These are phyloP conservation scores for Xylariaceae sp. DNA, from an alignment of 2,329 filamentous ascomycete genomes.

Conservation along the genomic window DNA sequence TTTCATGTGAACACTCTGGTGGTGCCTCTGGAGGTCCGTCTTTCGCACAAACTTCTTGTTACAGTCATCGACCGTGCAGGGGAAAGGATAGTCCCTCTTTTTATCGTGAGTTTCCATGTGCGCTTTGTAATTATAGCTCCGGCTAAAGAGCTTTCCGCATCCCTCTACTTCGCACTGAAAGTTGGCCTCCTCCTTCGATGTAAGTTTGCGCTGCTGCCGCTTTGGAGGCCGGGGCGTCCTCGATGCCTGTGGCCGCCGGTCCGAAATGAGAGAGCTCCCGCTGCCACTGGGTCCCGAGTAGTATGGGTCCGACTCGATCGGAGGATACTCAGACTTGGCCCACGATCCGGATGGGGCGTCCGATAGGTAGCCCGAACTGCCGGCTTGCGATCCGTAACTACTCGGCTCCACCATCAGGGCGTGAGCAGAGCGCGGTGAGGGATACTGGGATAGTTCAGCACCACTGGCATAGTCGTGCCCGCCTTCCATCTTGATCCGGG, in stretches of 20 bases:
- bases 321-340: constrained; percentile 47
- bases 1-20: constrained; percentile 75
- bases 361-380: constrained; percentile 46
- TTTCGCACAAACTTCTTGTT: constrained; percentile 79
- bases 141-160: constrained; percentile 80
- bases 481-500: constrained; percentile 49
- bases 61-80: constrained; percentile 70
- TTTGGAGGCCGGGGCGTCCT: constrained; percentile 42
- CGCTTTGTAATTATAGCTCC: constrained; percentile 85
- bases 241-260: constrained; percentile 37
- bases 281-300: constrained; percentile 36
- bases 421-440: constrained; percentile 48
- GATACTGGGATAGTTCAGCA: constrained; percentile 48
- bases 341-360: constrained; percentile 46
- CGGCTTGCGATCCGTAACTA: constrained; percentile 37
- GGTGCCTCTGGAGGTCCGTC: constrained; percentile 73
- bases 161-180: constrained; percentile 70
- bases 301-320: constrained; percentile 43
- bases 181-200: constrained; percentile 72
- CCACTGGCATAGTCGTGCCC: constrained; percentile 44
- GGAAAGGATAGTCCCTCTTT: constrained; percentile 71
- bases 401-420: constrained; percentile 40
- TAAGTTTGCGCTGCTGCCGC: constrained; percentile 56
- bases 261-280: constrained; percentile 35
- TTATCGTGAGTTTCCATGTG: constrained; percentile 86